Conservation (phyloP, 805 yeast species). For the Candida boidinii region DNA sequence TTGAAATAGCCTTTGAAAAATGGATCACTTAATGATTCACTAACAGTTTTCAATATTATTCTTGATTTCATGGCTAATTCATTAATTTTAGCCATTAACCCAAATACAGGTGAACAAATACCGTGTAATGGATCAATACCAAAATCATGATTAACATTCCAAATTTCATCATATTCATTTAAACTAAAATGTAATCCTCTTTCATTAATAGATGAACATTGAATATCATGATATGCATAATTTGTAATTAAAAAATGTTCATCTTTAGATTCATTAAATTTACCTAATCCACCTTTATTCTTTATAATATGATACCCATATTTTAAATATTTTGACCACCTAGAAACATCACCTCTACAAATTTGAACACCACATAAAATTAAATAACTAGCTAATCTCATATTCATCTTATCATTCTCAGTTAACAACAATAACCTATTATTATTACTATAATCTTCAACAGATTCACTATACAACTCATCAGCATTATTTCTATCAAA, state of each 20-base stretch:
- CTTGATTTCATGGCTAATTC: constrained; percentile 48
- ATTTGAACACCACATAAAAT: constrained; percentile 75
- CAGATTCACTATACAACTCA: neutral
- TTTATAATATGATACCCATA: constrained; percentile 59
- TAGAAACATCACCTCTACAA: constrained; percentile 71
- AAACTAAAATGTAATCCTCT: constrained; percentile 60
- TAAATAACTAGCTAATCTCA: constrained; percentile 55
- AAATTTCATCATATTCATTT: constrained; percentile 47
- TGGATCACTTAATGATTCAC: constrained; percentile 12
- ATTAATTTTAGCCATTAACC: constrained; percentile 59
- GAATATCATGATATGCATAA: constrained; percentile 74
- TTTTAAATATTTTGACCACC: constrained; percentile 61
- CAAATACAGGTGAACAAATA: constrained; percentile 59
- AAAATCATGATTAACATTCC: constrained; percentile 27
- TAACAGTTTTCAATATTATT: constrained; percentile 20
- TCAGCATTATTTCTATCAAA: neutral
- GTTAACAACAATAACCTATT: constrained; percentile 9
- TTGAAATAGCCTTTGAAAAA: neutral
- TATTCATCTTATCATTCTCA: constrained; percentile 25
- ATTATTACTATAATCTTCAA: constrained; percentile 4
- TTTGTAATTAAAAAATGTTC: constrained; percentile 68
- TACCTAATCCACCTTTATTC: constrained; percentile 51
- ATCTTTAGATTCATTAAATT: constrained; percentile 43
- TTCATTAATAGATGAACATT: constrained; percentile 51
- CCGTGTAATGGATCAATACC: constrained; percentile 69